Percentiles rank a stretch among this genome's conserved stretches.
Conservation (phyloP, 2,329 filamentous ascomycete genomes). For the Polytolypa hystricis region DNA sequence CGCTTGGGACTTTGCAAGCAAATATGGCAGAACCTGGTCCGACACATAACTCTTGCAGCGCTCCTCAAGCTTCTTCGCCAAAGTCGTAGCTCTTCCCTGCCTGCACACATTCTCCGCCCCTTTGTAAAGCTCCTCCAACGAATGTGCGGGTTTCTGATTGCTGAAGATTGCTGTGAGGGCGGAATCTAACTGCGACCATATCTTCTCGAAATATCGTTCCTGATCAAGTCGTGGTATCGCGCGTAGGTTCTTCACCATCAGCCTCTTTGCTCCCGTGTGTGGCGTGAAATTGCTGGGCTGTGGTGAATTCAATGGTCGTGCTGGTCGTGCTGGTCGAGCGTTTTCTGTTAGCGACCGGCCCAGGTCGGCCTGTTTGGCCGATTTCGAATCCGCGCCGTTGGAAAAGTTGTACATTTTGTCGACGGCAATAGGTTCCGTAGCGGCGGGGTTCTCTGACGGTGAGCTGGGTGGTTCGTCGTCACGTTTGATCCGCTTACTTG, state of each 20-base stretch:
- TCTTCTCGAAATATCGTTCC: slow-evolving; percentile 66
- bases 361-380: slow-evolving; percentile 24
- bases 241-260: slow-evolving; percentile 88
- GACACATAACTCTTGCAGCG: slow-evolving; percentile 55
- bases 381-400: slow-evolving; percentile 24
- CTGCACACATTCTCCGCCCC: slow-evolving; percentile 87
- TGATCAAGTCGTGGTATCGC: slow-evolving; percentile 53
- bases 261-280: slow-evolving; percentile 65
- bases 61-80: slow-evolving; percentile 56
- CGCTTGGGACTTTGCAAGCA: slow-evolving; percentile 45
- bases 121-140: slow-evolving; percentile 81
- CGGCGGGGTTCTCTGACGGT: not conserved
- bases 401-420: slow-evolving; percentile 46
- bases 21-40: slow-evolving; percentile 43
- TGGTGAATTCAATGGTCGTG: slow-evolving; percentile 21
- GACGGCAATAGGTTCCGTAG: slow-evolving; percentile 17
- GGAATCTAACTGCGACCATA: slow-evolving; percentile 60
- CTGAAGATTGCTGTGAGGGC: slow-evolving; percentile 66
- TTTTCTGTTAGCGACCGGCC: slow-evolving; percentile 16
- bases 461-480: slow-evolving; percentile 10
- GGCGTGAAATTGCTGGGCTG: slow-evolving; percentile 52
- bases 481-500: no score
- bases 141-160: slow-evolving; percentile 50
- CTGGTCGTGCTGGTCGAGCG: slow-evolving; percentile 3
- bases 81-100: slow-evolving; percentile 56